Conservation (phyloP, 345 rosid genomes). For the Mercurialis annua region DNA sequence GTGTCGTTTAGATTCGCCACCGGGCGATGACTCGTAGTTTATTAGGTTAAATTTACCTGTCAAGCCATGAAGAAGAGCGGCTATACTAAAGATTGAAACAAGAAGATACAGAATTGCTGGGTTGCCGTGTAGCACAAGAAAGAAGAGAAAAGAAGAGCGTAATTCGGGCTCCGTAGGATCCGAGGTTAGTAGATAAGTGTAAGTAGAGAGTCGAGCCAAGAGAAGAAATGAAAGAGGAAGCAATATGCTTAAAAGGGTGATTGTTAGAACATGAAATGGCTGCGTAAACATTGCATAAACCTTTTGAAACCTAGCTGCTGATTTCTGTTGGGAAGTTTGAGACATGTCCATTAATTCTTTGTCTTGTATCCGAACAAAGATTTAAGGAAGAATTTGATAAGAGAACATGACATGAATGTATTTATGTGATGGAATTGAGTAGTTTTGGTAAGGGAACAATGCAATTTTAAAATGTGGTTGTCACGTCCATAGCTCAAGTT, state of each 20-base stretch:
- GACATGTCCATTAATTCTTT: slow-evolving; percentile 10
- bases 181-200: slow-evolving; percentile 28
- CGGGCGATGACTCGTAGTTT: slow-evolving; percentile 20
- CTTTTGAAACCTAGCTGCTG: neutral
- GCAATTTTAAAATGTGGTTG: slow-evolving; percentile 40
- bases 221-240: slow-evolving; percentile 75
- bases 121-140: slow-evolving; percentile 29
- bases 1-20: slow-evolving; percentile 22
- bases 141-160: slow-evolving; percentile 14
- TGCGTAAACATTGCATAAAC: slow-evolving; percentile 18
- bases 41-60: slow-evolving; percentile 41
- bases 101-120: slow-evolving; percentile 43
- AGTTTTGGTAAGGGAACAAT: slow-evolving; percentile 1
- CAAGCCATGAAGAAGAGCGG: slow-evolving; percentile 53
- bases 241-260: slow-evolving; percentile 55
- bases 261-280: slow-evolving; percentile 45
- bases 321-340: slow-evolving; percentile 18
- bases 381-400: neutral
- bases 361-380: neutral
- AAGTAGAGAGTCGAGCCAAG: slow-evolving; percentile 51
- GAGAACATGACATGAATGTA: slow-evolving; percentile 4
- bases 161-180: neutral
- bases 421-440: neutral
- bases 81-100: slow-evolving; percentile 41
- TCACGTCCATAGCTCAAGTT: slow-evolving; percentile 47